Evolutionary conservation across 805 yeast genomes (phyloP), one percentile per base, ranked within the genome.

Genomic region (Candida lessepsii): DNA sequence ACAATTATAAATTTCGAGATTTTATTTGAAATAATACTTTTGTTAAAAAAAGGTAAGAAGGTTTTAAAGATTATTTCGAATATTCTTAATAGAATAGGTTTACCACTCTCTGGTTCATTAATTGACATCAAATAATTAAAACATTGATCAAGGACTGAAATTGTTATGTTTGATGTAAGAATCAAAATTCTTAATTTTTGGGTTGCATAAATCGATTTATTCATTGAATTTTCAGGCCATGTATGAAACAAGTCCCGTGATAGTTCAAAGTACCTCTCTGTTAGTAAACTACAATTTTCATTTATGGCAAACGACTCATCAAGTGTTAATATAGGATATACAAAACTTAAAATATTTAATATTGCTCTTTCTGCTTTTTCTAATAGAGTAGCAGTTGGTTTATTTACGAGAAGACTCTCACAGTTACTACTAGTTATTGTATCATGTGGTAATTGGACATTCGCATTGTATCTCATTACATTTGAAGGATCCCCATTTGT

Each of bases 111-210:
- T 4, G 51, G 37, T 23, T 68, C 56, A 0, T 47, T 45, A 7
- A 47, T 42, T n/a, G 44, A 36, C 42, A 71, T 73, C 39, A 67
- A 71, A 43, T 67, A 65, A 10, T 63, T 46, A 37, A 61, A 63
- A 5, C 75, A 43, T 20, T 62, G 63, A 28, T 50, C 58, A 41
- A 60, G 47, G 14, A 50, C 16, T 8, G 52, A 19, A 5, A 41
- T 23, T 4, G 42, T 21, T 8, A 39, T 5, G 26, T 27, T 19
- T 5, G 16, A 4, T 7, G 32, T 7, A 3, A 18, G n/a, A n/a
- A 27, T 8, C 4, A 33, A 11, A 5, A 29, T 29, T n/a, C 33
- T 9, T 18, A 20, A 37, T 28, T 30, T 37, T 24, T 21, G 31
- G 17, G 27, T 31, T 28, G 18, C 31, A 35, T n/a, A 37, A 25